Evolutionary conservation across 768 basidiomycete genomes (phyloP).

Genomic region (Leccinum rimulosum): DNA sequence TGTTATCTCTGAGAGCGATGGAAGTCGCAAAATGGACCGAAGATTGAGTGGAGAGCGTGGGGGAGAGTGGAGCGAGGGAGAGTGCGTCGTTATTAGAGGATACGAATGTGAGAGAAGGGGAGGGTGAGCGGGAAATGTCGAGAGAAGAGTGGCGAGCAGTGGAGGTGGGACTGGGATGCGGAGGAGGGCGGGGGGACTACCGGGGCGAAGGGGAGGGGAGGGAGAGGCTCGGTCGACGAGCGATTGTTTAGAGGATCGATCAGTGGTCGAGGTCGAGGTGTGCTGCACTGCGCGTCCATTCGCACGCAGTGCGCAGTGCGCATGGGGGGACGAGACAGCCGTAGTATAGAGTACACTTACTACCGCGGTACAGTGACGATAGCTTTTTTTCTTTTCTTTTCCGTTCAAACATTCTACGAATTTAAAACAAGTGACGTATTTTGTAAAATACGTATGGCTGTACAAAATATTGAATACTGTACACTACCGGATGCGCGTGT

Average conservation of each 20-base stretch:
- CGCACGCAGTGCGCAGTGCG: no score
- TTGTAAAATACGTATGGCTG: no score
- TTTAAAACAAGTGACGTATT: no score
- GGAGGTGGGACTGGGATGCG: conserved; percentile 3
- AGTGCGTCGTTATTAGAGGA: conserved; percentile 45
- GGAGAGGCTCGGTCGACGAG: conserved; percentile 7
- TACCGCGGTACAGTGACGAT: no score
- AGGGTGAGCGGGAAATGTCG: conserved; percentile 30
- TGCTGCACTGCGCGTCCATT: no score
- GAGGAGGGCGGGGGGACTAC: conserved; percentile 15
- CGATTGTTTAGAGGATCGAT: conserved; percentile 32
- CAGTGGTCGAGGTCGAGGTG: conserved; percentile 18
- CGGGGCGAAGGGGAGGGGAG: not conserved
- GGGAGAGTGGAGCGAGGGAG: conserved; percentile 59
- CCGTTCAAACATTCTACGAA: no score
- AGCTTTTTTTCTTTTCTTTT: no score
- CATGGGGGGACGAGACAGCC: no score
- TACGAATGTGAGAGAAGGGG: conserved; percentile 31
- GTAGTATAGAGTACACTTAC: no score
- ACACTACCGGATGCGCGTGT: no score
- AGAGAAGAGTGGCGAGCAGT: conserved; percentile 24
- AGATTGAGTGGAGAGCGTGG: conserved; percentile 68
- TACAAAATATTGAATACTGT: no score
- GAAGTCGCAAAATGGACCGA: conserved; percentile 58
- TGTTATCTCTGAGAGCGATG: conserved; percentile 63